A percentile compares a stretch with the other conserved stretches of the same genome.
Conservation (phyloP, 306 rosid species). For the Ormosia semicastrata region DNA sequence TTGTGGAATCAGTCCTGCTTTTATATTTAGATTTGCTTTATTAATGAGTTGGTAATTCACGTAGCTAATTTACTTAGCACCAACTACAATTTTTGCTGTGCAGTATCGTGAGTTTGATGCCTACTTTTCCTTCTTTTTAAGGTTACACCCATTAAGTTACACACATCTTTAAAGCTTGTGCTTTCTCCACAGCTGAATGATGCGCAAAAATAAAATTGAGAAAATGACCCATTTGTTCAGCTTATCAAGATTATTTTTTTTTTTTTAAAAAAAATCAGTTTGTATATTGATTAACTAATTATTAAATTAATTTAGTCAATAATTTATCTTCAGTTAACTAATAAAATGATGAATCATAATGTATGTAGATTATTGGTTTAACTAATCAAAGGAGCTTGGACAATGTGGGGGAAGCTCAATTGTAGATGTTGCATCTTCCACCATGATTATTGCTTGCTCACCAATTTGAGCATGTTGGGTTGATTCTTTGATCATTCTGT, state of each 20-base stretch:
- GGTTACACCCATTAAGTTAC: no score
- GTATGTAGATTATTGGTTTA: no score
- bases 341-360: no score
- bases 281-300: no score
- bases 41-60: not conserved
- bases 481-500: slow-evolving; percentile 33
- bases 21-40: not conserved
- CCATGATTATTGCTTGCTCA: slow-evolving; percentile 34
- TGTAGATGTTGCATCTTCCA: slow-evolving; percentile 30
- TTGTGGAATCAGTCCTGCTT: not conserved
- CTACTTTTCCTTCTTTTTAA: not conserved
- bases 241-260: no score
- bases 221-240: no score
- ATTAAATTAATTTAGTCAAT: no score
- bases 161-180: no score
- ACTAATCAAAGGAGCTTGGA: slow-evolving; percentile 15
- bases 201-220: no score
- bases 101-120: not conserved
- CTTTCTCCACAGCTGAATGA: no score
- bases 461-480: slow-evolving; percentile 33
- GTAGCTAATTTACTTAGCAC: not conserved
- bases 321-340: no score
- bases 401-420: slow-evolving; percentile 26
- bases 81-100: not conserved
- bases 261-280: no score